These are phyloP conservation scores for Gentiana dahurica DNA, from an alignment of 257 asterid species.

Conservation along the genomic window DNA sequence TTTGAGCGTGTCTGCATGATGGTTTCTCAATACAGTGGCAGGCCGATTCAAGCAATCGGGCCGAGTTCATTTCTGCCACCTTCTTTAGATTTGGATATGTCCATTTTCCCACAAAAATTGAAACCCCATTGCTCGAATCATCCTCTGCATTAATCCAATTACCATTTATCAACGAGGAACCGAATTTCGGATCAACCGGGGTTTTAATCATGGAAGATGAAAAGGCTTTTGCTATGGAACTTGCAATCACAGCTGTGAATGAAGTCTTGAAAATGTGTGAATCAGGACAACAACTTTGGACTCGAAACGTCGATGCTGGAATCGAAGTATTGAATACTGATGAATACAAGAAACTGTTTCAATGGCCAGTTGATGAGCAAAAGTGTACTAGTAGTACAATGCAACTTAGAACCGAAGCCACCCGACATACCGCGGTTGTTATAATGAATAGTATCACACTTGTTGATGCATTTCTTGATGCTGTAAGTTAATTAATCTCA, in stretches of 20 bases:
- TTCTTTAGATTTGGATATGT: slow-evolving; percentile 61
- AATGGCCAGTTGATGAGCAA: slow-evolving; percentile 51
- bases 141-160: slow-evolving; percentile 36
- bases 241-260: slow-evolving; percentile 55
- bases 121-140: slow-evolving; percentile 23
- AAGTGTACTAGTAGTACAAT: not conserved
- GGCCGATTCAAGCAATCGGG: slow-evolving; percentile 38
- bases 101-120: slow-evolving; percentile 46
- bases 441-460: slow-evolving; percentile 89
- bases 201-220: slow-evolving; percentile 63
- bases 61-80: slow-evolving; percentile 30
- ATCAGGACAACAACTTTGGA: slow-evolving; percentile 65
- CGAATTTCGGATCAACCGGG: slow-evolving; percentile 33
- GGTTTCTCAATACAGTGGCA: slow-evolving; percentile 53
- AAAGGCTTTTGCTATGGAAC: slow-evolving; percentile 51
- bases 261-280: slow-evolving; percentile 65
- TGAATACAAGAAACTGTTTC: slow-evolving; percentile 54
- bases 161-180: slow-evolving; percentile 44
- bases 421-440: slow-evolving; percentile 59
- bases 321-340: slow-evolving; percentile 43
- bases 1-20: slow-evolving; percentile 59
- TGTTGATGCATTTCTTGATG: slow-evolving; percentile 82
- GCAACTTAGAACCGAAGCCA: slow-evolving; percentile 54
- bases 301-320: slow-evolving; percentile 15
- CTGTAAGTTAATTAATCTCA: slow-evolving; percentile 31